phyloP scores from a whole-genome alignment of 768 basidiomycete genomes.

The Tylopilus balloui region DNA sequence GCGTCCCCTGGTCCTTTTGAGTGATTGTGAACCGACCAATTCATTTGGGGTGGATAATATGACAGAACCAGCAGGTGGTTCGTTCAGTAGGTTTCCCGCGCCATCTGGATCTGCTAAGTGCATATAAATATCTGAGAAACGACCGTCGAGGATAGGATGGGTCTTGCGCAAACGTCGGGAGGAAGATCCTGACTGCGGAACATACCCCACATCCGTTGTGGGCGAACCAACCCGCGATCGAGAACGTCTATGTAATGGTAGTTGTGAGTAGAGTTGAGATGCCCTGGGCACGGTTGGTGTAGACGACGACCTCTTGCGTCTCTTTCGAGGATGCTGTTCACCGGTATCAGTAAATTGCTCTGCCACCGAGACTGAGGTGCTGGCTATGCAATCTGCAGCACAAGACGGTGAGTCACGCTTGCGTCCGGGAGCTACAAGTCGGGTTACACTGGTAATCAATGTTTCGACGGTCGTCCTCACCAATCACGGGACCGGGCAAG shows the following conservation, averaged over 20 bases:
- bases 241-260: constrained; percentile 11
- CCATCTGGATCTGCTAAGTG: constrained; percentile 25
- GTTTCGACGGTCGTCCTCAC: constrained; percentile 10
- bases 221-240: constrained; percentile 19
- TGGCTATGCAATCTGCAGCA: background rate
- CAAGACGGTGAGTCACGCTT: constrained; percentile 11
- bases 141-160: constrained; percentile 12
- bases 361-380: background rate
- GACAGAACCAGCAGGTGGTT: constrained; percentile 1
- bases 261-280: constrained; percentile 9
- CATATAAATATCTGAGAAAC: constrained; percentile 26
- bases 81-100: constrained; percentile 7
- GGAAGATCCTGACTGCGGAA: constrained; percentile 15
- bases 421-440: constrained; percentile 16
- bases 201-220: constrained; percentile 1
- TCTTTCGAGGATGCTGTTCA: constrained; percentile 19
- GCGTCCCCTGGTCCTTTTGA: constrained; percentile 14
- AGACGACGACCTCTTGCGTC: constrained; percentile 19
- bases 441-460: constrained; percentile 1
- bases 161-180: constrained; percentile 19
- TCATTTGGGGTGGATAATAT: background rate
- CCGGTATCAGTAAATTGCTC: background rate
- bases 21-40: background rate
- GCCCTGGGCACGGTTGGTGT: constrained; percentile 11
- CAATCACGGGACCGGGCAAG: constrained; percentile 3